Percentiles rank a stretch among this genome's conserved stretches.
phyloP scores from a whole-genome alignment of 805 yeast species.

The Barnettozyma siamensis region DNA sequence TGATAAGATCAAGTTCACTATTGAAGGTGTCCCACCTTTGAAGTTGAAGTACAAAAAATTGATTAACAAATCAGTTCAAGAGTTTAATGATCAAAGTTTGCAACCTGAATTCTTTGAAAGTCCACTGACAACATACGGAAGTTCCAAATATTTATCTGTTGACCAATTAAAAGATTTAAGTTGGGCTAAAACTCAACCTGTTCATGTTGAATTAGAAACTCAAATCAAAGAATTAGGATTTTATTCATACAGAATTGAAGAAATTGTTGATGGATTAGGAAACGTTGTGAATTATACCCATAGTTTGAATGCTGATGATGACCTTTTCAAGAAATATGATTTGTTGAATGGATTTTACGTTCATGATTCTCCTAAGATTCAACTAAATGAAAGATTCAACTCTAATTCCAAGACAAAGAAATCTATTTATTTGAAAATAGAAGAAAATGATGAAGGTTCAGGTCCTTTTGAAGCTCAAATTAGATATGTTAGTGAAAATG shows the following conservation, averaged over 20 bases:
- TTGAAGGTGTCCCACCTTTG: constrained; percentile 77
- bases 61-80: constrained; percentile 31
- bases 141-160: constrained; percentile 22
- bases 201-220: constrained; percentile 39
- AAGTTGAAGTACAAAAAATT: constrained; percentile 49
- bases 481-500: constrained; percentile 26
- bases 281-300: constrained; percentile 42
- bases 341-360: constrained; percentile 42
- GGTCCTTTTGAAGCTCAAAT: constrained; percentile 32
- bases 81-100: constrained; percentile 36
- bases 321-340: constrained; percentile 27
- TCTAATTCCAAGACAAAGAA: constrained; percentile 33
- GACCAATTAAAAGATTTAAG: constrained; percentile 34
- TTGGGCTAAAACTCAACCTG: constrained; percentile 38
- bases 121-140: constrained; percentile 37
- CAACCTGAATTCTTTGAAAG: constrained; percentile 49
- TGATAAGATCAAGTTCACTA: constrained; percentile 47
- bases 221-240: constrained; percentile 42
- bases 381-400: constrained; percentile 36
- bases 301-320: constrained; percentile 24
- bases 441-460: constrained; percentile 21
- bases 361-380: constrained; percentile 50
- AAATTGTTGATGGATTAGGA: constrained; percentile 63
- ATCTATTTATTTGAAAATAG: constrained; percentile 30
- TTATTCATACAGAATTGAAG: constrained; percentile 50